Evolutionary conservation across 2,329 filamentous ascomycete species (phyloP).

Genomic region (Rhinocladiella mackenziei): DNA sequence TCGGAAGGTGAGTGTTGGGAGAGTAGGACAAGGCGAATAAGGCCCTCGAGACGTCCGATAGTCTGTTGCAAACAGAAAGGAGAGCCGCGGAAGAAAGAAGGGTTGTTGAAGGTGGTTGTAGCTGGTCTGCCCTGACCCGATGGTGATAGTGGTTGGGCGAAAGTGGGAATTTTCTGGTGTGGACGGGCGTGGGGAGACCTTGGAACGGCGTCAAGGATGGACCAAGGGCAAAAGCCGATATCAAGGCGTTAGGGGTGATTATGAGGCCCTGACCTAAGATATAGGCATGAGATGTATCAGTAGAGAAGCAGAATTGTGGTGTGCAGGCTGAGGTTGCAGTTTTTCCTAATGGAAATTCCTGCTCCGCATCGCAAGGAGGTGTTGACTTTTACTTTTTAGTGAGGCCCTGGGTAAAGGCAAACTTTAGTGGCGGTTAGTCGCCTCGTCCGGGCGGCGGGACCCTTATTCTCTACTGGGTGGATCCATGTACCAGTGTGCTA

Average conservation of each 20-base stretch:
- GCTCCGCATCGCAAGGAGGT: neutral
- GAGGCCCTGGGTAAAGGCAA: too few species aligned
- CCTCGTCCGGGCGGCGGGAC: too few species aligned
- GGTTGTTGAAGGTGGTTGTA: slow-evolving; percentile 1
- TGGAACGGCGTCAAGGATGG: neutral
- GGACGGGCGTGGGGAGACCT: slow-evolving; percentile 1
- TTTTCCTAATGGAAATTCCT: neutral
- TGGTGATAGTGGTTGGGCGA: too few species aligned
- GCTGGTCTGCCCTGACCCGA: neutral
- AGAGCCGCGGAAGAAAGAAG: too few species aligned
- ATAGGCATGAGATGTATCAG: neutral
- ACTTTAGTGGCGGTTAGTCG: too few species aligned
- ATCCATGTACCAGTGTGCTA: too few species aligned
- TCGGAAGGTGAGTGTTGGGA: slow-evolving; percentile 1
- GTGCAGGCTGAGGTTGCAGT: neutral
- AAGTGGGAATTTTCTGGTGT: slow-evolving; percentile 12
- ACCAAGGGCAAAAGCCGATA: neutral
- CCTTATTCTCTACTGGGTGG: too few species aligned
- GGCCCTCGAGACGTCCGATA: too few species aligned
- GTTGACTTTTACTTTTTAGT: too few species aligned
- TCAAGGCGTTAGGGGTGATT: neutral
- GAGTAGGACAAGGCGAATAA: neutral
- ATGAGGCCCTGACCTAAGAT: neutral
- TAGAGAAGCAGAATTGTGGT: too few species aligned
- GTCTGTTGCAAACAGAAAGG: too few species aligned